Evolutionary conservation across 768 basidiomycete genomes (phyloP), one percentile per base, ranked within the genome.

Genomic region (Leccinum pellstonianum): DNA sequence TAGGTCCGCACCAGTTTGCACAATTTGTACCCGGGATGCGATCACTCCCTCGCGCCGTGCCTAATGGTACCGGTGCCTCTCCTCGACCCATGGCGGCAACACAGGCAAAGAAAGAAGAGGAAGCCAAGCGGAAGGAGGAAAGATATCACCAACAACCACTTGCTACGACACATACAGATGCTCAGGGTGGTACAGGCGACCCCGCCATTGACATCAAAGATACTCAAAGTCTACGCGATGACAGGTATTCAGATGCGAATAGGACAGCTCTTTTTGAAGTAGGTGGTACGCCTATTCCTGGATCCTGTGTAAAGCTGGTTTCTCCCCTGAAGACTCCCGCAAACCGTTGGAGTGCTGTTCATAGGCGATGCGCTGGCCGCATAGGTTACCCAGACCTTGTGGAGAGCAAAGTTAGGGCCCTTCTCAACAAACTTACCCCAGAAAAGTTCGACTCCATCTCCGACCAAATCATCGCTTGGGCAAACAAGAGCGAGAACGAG

Each of bases 401-500:
- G 29, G 29, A 29, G 29, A 29, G 93, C 54, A 96, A 95, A 77
- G 95, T 97, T 78, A 94, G 91, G 75, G 79, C 80, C 55, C 77
- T 97, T 58, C 87, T 98, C 67, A 96, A 98, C 83, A 97, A 94
- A 78, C 84, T 98, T 37, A 95, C 95, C 17, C 90, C 95, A 86
- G 94, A 98, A 80, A 91, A 90, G 66, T 98, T 98, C 81, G 92
- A 95, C 66, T 87, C 91, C 8, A 97, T 98, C 70, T 95, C 95
- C 3, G 86, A 91, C 70, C 94, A 98, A 74, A 96, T 98, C 72
- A 90, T 98, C 63, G 75, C 82, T 9, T 98, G 94, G 93, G 95
- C 95, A 29, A 96, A 98, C 83, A 92, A 85, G 77, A 92, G 90
- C 5, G 87, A 90, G 78, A 85, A 88, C 68, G 94, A 98, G 81